These are phyloP conservation scores for Crithidia mellificae DNA, from an alignment of 208 protist genomes.

Conservation along the genomic window DNA sequence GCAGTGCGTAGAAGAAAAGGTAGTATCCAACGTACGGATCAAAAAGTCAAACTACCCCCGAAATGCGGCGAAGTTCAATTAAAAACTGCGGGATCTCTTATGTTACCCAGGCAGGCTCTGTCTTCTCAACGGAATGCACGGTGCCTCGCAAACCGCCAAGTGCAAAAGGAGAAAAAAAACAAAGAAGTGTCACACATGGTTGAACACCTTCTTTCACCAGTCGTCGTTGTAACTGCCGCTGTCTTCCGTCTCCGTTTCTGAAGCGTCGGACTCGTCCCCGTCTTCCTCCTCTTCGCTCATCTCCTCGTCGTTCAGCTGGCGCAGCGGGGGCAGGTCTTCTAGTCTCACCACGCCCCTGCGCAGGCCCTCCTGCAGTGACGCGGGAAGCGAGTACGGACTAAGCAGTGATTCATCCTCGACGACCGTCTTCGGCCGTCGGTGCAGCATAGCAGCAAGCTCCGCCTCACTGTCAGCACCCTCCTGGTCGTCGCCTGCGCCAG, in stretches of 20 bases:
- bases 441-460: slow-evolving; percentile 12
- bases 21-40: no score
- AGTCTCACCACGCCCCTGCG: slow-evolving; percentile 25
- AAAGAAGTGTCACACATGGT: not conserved
- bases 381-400: slow-evolving; percentile 23
- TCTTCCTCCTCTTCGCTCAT: not conserved
- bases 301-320: not conserved
- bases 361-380: slow-evolving; percentile 24
- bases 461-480: not conserved
- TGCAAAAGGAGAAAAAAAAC: no score
- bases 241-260: no score
- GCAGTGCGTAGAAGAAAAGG: no score
- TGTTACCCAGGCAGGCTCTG: no score
- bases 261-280: not conserved
- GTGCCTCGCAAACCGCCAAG: no score
- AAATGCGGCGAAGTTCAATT: not conserved
- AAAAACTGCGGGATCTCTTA: no score
- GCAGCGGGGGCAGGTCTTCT: slow-evolving; percentile 26
- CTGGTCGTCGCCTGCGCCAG: not conserved
- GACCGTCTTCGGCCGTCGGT: not conserved
- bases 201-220: not conserved
- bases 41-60: no score
- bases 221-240: not conserved
- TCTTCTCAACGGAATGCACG: no score
- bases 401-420: slow-evolving; percentile 22